A percentile compares a stretch with the other conserved stretches of the same genome.
phyloP scores from a whole-genome alignment of 768 basidiomycete species.

The Pleurotus ostreatus region DNA sequence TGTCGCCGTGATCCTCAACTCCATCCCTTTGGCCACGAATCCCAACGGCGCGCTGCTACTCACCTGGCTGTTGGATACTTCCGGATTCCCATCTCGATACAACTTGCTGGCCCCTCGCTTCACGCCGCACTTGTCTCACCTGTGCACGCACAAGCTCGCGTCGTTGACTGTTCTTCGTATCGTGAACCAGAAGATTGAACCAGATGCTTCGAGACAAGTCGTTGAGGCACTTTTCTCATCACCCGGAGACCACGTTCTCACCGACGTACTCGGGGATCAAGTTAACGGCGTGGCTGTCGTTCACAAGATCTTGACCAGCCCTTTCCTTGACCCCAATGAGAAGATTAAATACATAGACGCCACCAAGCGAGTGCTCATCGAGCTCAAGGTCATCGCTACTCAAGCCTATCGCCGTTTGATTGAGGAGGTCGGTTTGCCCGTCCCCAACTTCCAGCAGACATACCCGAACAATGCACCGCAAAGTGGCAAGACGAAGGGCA shows the following conservation, averaged over 20 bases:
- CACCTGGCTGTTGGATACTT: conserved; percentile 96
- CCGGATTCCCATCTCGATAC: conserved; percentile 93
- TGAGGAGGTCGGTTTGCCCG: conserved; percentile 90
- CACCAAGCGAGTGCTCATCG: conserved; percentile 85
- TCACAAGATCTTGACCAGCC: conserved; percentile 87
- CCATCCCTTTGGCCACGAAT: conserved; percentile 95
- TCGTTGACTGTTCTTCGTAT: conserved; percentile 93
- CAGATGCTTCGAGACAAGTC: conserved; percentile 80
- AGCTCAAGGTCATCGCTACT: conserved; percentile 89
- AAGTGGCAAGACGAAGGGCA: conserved; percentile 57
- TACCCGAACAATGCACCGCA: conserved; percentile 63
- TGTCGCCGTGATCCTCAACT: conserved; percentile 92
- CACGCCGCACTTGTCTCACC: conserved; percentile 92
- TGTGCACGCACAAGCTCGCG: conserved; percentile 97
- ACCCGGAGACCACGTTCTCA: conserved; percentile 83
- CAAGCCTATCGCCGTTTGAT: conserved; percentile 92
- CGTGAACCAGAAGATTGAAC: conserved; percentile 94
- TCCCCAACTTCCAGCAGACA: conserved; percentile 82
- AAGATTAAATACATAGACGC: conserved; percentile 76
- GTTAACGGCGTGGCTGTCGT: conserved; percentile 93
- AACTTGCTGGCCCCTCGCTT: conserved; percentile 92
- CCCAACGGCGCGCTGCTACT: conserved; percentile 94
- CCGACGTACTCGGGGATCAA: conserved; percentile 93
- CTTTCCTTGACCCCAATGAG: conserved; percentile 71
- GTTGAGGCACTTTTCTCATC: conserved; percentile 91